A percentile compares a stretch with the other conserved stretches of the same genome.
These are phyloP conservation scores for Termitomyces sp. DNA, from an alignment of 768 basidiomycete genomes.

Conservation along the genomic window DNA sequence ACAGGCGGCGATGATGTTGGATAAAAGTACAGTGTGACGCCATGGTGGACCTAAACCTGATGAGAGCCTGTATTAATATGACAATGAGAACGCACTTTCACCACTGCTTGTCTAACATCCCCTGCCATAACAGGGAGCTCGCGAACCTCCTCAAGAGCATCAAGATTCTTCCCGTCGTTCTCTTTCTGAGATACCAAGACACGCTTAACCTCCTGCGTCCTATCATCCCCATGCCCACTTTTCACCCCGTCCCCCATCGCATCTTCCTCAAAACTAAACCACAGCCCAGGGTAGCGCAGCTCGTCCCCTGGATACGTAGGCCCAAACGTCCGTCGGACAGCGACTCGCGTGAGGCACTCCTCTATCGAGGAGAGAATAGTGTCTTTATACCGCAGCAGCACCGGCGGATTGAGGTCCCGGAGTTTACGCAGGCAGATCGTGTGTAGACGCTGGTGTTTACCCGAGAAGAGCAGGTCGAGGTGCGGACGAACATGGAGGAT, in stretches of 20 bases:
- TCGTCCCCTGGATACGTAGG: slow-evolving; percentile 79
- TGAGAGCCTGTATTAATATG: not conserved
- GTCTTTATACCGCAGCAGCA: slow-evolving; percentile 66
- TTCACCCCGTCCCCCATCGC: slow-evolving; percentile 49
- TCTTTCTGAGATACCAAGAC: slow-evolving; percentile 71
- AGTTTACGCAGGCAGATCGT: slow-evolving; percentile 71
- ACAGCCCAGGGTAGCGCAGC: slow-evolving; percentile 75
- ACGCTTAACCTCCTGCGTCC: slow-evolving; percentile 71
- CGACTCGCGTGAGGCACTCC: slow-evolving; percentile 56
- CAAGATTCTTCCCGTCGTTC: slow-evolving; percentile 45
- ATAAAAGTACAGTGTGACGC: slow-evolving; percentile 65
- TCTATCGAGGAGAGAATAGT: slow-evolving; percentile 54
- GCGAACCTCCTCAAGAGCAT: slow-evolving; percentile 69
- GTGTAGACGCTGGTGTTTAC: slow-evolving; percentile 71
- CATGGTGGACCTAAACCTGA: slow-evolving; percentile 56
- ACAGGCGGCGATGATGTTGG: slow-evolving; percentile 46
- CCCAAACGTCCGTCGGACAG: slow-evolving; percentile 70
- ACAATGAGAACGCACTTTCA: slow-evolving; percentile 44
- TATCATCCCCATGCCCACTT: slow-evolving; percentile 49
- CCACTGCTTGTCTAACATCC: slow-evolving; percentile 61
- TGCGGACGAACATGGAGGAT: slow-evolving; percentile 78
- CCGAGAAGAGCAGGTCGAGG: slow-evolving; percentile 81
- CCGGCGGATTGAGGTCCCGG: slow-evolving; percentile 59
- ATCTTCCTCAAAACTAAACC: slow-evolving; percentile 84
- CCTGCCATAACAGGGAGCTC: slow-evolving; percentile 67